Evolutionary conservation across 345 rosid genomes (phyloP).

Genomic region (Salix koriyanagi): DNA sequence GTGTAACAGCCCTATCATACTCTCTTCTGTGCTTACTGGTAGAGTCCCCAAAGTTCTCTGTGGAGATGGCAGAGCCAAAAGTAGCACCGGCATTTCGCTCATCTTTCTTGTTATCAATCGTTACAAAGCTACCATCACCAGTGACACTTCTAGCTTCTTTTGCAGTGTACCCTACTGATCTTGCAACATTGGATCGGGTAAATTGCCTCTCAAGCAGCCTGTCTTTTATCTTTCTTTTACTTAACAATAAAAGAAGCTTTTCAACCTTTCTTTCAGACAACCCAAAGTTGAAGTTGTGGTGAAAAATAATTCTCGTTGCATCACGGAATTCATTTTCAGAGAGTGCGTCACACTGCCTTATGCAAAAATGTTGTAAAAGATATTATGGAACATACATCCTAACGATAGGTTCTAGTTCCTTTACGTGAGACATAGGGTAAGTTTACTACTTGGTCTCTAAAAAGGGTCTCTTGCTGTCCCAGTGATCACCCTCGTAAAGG

Average conservation of each 20-base stretch:
- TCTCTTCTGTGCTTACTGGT: conserved; percentile 14
- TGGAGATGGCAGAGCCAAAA: conserved; percentile 5
- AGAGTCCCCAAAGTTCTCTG: conserved; percentile 13
- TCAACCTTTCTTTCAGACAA: conserved; percentile 58
- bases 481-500: no score
- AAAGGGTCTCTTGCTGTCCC: no score
- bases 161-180: conserved; percentile 7
- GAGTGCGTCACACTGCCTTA: conserved; percentile 54
- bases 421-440: no score
- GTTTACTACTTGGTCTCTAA: no score
- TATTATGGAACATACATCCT: no score
- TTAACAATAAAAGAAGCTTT: conserved; percentile 23
- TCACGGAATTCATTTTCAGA: conserved; percentile 48
- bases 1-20: conserved; percentile 49
- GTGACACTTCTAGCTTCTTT: conserved; percentile 16
- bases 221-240: conserved; percentile 32
- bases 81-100: conserved; percentile 14
- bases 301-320: conserved; percentile 65
- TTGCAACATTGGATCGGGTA: conserved; percentile 10
- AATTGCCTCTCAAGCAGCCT: conserved; percentile 10
- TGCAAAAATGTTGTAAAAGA: no score
- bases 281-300: conserved; percentile 61
- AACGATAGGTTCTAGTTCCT: no score
- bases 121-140: background rate
- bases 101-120: conserved; percentile 2